Percentiles rank a stretch among this genome's conserved stretches.
These are phyloP conservation scores for Cyberlindnera samutprakarnensis DNA, from an alignment of 805 yeast genomes.

Conservation along the genomic window DNA sequence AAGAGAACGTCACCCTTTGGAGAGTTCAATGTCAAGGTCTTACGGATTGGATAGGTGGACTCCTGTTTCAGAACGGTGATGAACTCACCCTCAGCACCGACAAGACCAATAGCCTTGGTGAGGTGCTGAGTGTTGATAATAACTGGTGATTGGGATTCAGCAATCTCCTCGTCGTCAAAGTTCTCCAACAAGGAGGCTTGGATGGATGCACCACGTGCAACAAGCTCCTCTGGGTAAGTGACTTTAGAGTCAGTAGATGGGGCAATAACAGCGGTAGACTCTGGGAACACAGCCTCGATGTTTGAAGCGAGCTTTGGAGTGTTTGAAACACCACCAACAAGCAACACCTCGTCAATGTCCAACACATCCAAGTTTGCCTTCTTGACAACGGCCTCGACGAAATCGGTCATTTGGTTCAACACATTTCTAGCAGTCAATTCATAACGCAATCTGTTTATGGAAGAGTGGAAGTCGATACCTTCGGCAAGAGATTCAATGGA, in stretches of 20 bases:
- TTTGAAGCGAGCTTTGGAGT: slow-evolving; percentile 84
- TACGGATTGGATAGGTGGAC: slow-evolving; percentile 88
- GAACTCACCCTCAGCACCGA: slow-evolving; percentile 65
- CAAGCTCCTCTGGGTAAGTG: slow-evolving; percentile 79
- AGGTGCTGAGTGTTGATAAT: slow-evolving; percentile 86
- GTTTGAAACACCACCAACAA: slow-evolving; percentile 90
- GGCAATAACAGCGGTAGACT: slow-evolving; percentile 62
- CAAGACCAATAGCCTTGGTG: slow-evolving; percentile 76
- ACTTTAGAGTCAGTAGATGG: slow-evolving; percentile 76
- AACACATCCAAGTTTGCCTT: slow-evolving; percentile 82
- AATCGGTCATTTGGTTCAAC: slow-evolving; percentile 65
- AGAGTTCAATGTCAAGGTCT: slow-evolving; percentile 56
- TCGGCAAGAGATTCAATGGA: slow-evolving; percentile 93
- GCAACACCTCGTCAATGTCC: slow-evolving; percentile 84
- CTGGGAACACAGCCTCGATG: slow-evolving; percentile 73
- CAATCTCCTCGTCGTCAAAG: slow-evolving; percentile 76
- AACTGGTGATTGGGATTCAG: slow-evolving; percentile 75
- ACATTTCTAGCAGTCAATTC: slow-evolving; percentile 81
- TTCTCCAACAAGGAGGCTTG: slow-evolving; percentile 83
- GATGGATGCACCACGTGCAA: slow-evolving; percentile 92
- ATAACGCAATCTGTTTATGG: slow-evolving; percentile 88
- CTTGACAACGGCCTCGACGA: slow-evolving; percentile 63
- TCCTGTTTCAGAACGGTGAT: slow-evolving; percentile 69
- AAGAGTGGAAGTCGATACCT: slow-evolving; percentile 88
- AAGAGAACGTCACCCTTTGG: slow-evolving; percentile 55